phyloP scores from a whole-genome alignment of 2,329 filamentous ascomycete species.

The Fusarium nygamai region DNA sequence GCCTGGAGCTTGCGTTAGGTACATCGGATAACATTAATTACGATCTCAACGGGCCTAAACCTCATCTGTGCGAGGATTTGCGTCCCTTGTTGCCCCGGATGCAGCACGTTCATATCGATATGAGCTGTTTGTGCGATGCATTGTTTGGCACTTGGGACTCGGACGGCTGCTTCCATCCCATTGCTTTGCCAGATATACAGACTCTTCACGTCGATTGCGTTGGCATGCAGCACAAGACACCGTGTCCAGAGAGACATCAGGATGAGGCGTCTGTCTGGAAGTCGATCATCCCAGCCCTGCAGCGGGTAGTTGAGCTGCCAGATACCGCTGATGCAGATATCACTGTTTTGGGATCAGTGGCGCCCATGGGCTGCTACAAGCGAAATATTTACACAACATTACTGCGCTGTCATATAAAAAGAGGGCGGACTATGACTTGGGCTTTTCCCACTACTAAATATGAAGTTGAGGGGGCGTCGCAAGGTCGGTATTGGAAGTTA shows the following conservation, averaged over 20 bases:
- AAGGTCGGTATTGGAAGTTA: background rate
- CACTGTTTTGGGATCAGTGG: background rate
- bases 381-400: background rate
- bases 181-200: background rate
- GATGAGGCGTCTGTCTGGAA: background rate
- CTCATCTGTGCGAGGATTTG: background rate
- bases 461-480: fast-evolving
- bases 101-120: background rate
- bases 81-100: background rate
- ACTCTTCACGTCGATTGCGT: background rate
- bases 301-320: background rate
- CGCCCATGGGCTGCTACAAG: background rate
- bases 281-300: background rate
- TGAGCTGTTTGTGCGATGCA: background rate
- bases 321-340: background rate
- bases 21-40: background rate
- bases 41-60: fast-evolving
- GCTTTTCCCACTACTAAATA: background rate
- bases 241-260: background rate
- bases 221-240: fast-evolving
- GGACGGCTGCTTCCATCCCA: background rate
- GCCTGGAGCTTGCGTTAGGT: background rate
- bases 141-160: background rate
- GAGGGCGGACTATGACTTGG: background rate
- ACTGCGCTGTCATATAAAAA: background rate